These are phyloP conservation scores for Xerophyta viscosa DNA, from an alignment of 106 monocot species.

Conservation along the genomic window DNA sequence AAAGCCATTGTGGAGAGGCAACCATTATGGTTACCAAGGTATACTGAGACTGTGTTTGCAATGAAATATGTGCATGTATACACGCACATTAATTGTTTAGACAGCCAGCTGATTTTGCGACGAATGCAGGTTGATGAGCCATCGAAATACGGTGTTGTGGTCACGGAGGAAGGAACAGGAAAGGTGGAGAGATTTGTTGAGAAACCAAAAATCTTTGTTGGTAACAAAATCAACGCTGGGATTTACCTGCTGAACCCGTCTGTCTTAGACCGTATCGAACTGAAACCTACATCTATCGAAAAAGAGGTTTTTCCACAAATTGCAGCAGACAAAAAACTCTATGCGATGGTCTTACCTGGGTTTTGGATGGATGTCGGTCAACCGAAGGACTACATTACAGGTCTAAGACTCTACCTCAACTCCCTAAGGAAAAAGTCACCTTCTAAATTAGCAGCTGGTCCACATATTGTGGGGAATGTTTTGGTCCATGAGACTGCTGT, in stretches of 20 bases:
- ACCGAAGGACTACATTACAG: slow-evolving; percentile 58
- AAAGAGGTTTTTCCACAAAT: slow-evolving; percentile 59
- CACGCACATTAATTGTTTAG: background rate
- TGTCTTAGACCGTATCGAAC: slow-evolving; percentile 48
- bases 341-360: slow-evolving; percentile 57
- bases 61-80: too few species aligned
- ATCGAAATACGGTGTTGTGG: slow-evolving; percentile 87
- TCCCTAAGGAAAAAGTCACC: slow-evolving; percentile 44
- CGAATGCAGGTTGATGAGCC: slow-evolving; percentile 72
- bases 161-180: slow-evolving; percentile 70
- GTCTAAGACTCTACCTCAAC: slow-evolving; percentile 45
- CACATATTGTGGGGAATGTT: slow-evolving; percentile 49
- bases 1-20: slow-evolving; percentile 52
- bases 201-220: slow-evolving; percentile 74
- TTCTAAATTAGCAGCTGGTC: slow-evolving; percentile 25
- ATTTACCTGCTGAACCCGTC: slow-evolving; percentile 58
- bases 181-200: slow-evolving; percentile 78
- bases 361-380: slow-evolving; percentile 75
- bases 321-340: slow-evolving; percentile 38
- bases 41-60: too few species aligned
- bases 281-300: slow-evolving; percentile 61
- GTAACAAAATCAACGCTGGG: slow-evolving; percentile 70
- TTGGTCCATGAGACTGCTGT: slow-evolving; percentile 48
- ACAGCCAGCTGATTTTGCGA: background rate
- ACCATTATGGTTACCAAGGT: slow-evolving; percentile 85